A percentile compares a stretch with the other conserved stretches of the same genome.
These are phyloP conservation scores for Apophysomyces trapeziformis DNA, from an alignment of 371 early-diverging fungal species.

Conservation along the genomic window DNA sequence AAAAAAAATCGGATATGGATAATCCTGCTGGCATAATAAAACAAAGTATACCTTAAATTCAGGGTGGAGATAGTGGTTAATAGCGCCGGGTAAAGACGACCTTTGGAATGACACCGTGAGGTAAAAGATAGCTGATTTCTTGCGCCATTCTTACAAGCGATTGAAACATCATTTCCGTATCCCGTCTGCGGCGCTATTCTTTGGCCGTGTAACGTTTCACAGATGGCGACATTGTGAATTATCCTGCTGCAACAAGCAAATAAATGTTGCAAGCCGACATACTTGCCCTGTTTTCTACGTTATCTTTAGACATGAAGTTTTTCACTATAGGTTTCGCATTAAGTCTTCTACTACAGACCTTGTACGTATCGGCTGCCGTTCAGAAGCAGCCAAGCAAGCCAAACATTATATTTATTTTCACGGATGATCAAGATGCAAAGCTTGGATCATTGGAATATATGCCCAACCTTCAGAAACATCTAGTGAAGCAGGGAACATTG, in stretches of 20 bases:
- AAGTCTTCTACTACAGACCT: background rate
- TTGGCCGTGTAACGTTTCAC: background rate
- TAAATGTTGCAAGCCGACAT: background rate
- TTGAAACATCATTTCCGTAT: background rate
- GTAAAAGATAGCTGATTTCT: background rate
- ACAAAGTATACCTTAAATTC: too few species aligned
- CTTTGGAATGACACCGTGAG: background rate
- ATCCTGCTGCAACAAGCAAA: background rate
- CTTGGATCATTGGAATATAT: constrained; percentile 63
- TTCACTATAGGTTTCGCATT: background rate
- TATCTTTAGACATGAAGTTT: background rate
- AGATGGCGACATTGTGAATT: background rate
- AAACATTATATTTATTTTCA: constrained; percentile 66
- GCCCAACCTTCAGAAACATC: constrained; percentile 66
- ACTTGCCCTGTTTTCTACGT: background rate
- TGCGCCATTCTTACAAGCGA: background rate
- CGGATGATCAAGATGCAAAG: constrained; percentile 66
- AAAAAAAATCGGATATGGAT: too few species aligned
- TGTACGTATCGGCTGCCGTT: background rate
- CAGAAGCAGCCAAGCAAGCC: constrained; percentile 32
- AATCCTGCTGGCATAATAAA: too few species aligned
- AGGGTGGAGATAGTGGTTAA: background rate
- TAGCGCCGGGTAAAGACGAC: background rate
- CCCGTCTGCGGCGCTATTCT: background rate
- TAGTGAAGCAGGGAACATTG: constrained; percentile 61